Base-by-base conservation (phyloP, 2,329 filamentous ascomycete genomes). In the Colletotrichum siamense region DNA sequence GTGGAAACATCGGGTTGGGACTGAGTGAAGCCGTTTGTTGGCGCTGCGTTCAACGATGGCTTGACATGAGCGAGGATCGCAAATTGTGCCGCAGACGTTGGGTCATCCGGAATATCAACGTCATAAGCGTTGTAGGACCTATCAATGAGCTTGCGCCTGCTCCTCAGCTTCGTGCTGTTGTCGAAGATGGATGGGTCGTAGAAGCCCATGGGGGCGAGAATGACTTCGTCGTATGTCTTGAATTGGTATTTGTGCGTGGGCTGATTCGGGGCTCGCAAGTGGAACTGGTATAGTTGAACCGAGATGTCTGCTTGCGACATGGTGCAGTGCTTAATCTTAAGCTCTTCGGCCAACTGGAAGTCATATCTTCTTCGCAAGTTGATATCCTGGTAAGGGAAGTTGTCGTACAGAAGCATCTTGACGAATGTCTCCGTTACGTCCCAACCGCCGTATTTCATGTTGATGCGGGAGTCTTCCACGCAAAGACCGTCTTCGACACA, bases 401-500 rank as follows among this genome's bases (percentile, higher is more conserved):
- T 94, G 83, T 98, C 96, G 85, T 94, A 96, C 4, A 99, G 91
- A 94, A 99, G 96, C 96, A 99, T 99, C 86, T 97, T 98, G 83
- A 98, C 91, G 81, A 99, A 98, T 0, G 95, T 95, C 80, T 98
- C 95, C 0, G 97, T 99, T 49, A 99, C 94, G 84, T 99, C 97
- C 81, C 91, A 93, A 2, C 97, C 97, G 67, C 97, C 97, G 81
- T 94, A 98, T 84, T 99, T 99, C 79, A 99, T 87, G 83, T 99
- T 99, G 82, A 99, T 92, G 18, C 97, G 92, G 18, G 97, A 99
- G 82, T 98, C 96, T 78, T 99, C 97, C 30, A 98, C 91, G 82
- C 95, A 96, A 85, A 99, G 94, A 3, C 97, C 97, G 84, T 99
- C 97, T 81, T 99, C 97, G 13, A 99, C 96, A 80, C 97, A 99